Percentiles rank a stretch among this genome's conserved stretches.
These are phyloP conservation scores for Flaveria robusta DNA, from an alignment of 129 eudicot genomes.

Conservation along the genomic window DNA sequence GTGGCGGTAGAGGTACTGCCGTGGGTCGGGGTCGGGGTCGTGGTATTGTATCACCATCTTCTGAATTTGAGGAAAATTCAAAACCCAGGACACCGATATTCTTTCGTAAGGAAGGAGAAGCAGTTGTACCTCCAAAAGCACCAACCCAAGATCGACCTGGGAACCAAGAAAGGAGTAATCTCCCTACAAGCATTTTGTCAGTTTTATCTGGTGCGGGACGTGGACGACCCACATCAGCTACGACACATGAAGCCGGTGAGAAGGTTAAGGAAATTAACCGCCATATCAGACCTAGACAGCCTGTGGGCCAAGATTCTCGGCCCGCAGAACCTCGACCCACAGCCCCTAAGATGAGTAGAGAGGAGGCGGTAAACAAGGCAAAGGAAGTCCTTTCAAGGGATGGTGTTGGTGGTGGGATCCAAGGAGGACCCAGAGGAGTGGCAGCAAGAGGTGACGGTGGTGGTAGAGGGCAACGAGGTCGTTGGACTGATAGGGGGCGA, in stretches of 20 bases:
- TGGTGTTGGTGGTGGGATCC: constrained; percentile 18
- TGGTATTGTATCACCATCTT: constrained; percentile 19
- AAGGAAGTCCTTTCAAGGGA: constrained; percentile 48
- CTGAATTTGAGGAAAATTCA: constrained; percentile 26
- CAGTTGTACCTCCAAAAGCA: constrained; percentile 7
- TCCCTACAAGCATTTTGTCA: constrained; percentile 34
- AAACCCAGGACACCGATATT: constrained; percentile 34
- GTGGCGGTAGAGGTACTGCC: constrained; percentile 14
- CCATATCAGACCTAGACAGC: constrained; percentile 42
- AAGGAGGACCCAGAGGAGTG: constrained; percentile 22
- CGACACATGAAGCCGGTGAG: constrained; percentile 17
- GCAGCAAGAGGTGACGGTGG: constrained; percentile 34
- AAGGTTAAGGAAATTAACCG: constrained; percentile 58
- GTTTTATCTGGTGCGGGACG: constrained; percentile 57
- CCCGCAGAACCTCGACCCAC: constrained; percentile 31
- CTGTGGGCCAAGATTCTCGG: constrained; percentile 12
- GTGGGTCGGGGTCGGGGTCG: constrained; percentile 54
- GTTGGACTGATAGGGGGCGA: constrained; percentile 21
- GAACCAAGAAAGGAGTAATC: constrained; percentile 13
- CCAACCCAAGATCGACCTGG: constrained; percentile 2
- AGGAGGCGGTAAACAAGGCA: constrained; percentile 60
- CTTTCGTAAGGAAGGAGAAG: constrained; percentile 39
- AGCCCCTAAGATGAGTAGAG: constrained; percentile 46
- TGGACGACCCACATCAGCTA: constrained; percentile 38
- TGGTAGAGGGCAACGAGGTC: constrained; percentile 38